These are phyloP conservation scores for Chaetomiaceae sp. DNA, from an alignment of 2,329 filamentous ascomycete genomes.

Conservation along the genomic window DNA sequence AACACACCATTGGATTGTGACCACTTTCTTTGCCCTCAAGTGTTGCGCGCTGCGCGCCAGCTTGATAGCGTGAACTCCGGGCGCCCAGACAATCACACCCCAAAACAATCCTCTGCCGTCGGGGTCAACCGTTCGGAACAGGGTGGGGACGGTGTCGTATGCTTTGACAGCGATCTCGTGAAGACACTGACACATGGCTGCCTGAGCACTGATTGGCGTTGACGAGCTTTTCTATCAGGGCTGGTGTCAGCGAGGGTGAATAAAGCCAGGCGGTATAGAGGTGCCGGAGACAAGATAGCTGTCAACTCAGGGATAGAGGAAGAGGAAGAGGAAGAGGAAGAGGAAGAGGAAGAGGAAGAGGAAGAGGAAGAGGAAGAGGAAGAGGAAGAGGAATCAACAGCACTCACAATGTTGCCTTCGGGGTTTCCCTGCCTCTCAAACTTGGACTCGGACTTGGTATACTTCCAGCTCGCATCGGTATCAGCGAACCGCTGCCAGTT, in stretches of 20 bases:
- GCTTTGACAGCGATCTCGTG: neutral
- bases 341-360: neutral
- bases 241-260: neutral
- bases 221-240: neutral
- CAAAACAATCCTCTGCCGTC: neutral
- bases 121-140: neutral
- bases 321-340: neutral
- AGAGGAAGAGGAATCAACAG: neutral
- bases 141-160: neutral
- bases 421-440: neutral
- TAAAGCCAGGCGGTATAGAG: no score
- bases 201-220: neutral
- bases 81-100: neutral
- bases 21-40: neutral
- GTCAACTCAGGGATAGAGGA: neutral
- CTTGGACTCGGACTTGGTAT: neutral
- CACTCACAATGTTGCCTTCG: neutral
- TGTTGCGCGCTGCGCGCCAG: neutral
- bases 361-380: conserved; percentile 5
- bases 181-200: neutral
- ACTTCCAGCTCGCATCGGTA: conserved; percentile 3
- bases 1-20: conserved; percentile 5
- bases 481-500: neutral
- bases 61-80: neutral
- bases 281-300: no score